These are phyloP conservation scores for Sporothrix pseudoabietina DNA, from an alignment of 2,329 filamentous ascomycete genomes.

Conservation along the genomic window DNA sequence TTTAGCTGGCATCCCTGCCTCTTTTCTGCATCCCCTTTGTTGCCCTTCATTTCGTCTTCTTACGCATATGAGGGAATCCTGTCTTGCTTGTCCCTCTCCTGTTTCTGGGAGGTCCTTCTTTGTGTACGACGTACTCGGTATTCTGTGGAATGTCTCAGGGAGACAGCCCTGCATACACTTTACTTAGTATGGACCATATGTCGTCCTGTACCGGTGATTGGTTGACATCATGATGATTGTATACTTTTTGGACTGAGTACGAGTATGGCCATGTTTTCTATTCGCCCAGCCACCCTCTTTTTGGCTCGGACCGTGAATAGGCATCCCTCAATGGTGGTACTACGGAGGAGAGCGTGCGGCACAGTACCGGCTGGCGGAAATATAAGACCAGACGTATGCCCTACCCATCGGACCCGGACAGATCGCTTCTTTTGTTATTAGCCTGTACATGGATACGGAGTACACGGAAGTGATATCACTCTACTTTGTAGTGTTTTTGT, in stretches of 20 bases:
- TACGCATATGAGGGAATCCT: not conserved
- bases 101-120: not conserved
- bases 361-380: constrained; percentile 10
- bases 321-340: not conserved
- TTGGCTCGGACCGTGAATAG: not conserved
- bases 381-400: not conserved
- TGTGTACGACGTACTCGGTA: not conserved
- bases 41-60: not conserved
- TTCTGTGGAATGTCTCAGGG: not conserved
- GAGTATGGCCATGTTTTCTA: not conserved
- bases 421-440: not conserved
- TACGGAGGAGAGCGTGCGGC: not conserved
- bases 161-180: not conserved
- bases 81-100: not conserved
- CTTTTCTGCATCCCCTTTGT: not conserved
- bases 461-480: constrained; percentile 13
- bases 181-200: not conserved
- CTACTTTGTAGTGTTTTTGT: not conserved
- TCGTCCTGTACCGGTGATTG: not conserved
- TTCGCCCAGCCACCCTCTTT: not conserved
- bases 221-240: not conserved
- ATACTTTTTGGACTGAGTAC: not conserved
- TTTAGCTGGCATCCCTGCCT: not conserved
- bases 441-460: constrained; percentile 11
- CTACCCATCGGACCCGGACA: constrained; percentile 21